Evolutionary conservation across 176 grass and related monocot species (phyloP).

Genomic region (Miscanthus lutarioriparius): DNA sequence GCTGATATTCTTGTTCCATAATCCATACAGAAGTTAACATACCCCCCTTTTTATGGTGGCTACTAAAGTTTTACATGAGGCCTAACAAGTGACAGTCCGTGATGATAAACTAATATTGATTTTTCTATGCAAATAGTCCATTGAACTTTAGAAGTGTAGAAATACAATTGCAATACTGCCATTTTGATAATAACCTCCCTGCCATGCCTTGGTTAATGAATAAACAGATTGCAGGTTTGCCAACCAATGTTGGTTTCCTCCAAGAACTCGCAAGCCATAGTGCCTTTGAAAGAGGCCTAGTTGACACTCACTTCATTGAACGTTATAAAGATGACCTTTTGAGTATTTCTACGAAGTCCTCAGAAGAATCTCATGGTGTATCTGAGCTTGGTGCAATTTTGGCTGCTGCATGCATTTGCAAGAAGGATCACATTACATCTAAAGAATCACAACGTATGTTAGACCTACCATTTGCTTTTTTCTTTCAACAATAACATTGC

Average conservation of each 20-base stretch:
- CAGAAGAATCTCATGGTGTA: conserved; percentile 40
- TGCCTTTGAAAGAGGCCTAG: conserved; percentile 80
- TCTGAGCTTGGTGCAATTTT: conserved; percentile 65
- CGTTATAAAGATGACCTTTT: conserved; percentile 71
- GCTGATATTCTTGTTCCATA: not conserved
- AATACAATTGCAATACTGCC: not conserved
- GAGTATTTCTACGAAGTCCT: conserved; percentile 47
- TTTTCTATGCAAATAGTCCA: not conserved
- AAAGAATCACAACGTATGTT: conserved; percentile 68
- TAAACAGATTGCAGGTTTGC: conserved; percentile 88
- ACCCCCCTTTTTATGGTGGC: not conserved
- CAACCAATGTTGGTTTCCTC: conserved; percentile 85
- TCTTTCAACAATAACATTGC: conserved; percentile 3
- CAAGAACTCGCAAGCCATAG: conserved; percentile 80
- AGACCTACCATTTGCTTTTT: not conserved
- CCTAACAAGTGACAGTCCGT: not conserved
- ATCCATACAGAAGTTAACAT: not conserved
- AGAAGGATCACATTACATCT: conserved; percentile 50
- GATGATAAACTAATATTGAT: not conserved
- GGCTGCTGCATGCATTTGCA: conserved; percentile 81
- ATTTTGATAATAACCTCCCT: conserved; percentile 22
- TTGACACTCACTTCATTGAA: conserved; percentile 93
- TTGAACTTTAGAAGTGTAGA: conserved; percentile 5
- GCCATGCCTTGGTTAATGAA: conserved; percentile 32
- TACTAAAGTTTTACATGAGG: not conserved